These are phyloP conservation scores for Aegilops umbellulata DNA, from an alignment of 176 grass and related monocot genomes.

Conservation along the genomic window DNA sequence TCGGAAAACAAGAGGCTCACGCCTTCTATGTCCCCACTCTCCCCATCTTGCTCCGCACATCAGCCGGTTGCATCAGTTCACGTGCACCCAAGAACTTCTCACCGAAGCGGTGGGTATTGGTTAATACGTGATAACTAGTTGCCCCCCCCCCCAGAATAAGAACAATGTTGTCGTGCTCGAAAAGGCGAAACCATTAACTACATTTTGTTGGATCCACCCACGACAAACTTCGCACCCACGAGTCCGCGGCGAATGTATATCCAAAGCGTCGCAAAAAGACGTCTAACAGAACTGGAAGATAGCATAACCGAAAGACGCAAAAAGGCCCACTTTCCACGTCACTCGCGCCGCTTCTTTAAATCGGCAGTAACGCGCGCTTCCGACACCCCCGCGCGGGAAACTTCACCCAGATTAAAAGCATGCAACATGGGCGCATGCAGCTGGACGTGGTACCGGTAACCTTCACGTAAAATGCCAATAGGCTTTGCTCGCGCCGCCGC, in stretches of 20 bases:
- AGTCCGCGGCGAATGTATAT: too few species aligned
- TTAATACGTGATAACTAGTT: background rate
- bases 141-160: background rate
- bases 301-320: too few species aligned
- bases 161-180: background rate
- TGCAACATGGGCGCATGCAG: background rate
- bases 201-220: background rate
- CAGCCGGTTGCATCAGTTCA: too few species aligned
- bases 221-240: background rate
- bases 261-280: too few species aligned
- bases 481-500: too few species aligned
- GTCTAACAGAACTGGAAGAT: too few species aligned
- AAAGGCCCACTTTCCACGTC: background rate
- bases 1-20: background rate
- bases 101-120: background rate
- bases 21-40: background rate
- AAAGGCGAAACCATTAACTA: background rate
- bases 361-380: background rate
- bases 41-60: too few species aligned
- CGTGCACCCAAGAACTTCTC: background rate
- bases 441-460: background rate
- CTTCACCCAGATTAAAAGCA: background rate
- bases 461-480: background rate
- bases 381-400: accelerated
- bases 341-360: background rate